Evolutionary conservation across 257 asterid species (phyloP), one percentile per base, ranked within the genome.

Genomic region (Petunia secreta): DNA sequence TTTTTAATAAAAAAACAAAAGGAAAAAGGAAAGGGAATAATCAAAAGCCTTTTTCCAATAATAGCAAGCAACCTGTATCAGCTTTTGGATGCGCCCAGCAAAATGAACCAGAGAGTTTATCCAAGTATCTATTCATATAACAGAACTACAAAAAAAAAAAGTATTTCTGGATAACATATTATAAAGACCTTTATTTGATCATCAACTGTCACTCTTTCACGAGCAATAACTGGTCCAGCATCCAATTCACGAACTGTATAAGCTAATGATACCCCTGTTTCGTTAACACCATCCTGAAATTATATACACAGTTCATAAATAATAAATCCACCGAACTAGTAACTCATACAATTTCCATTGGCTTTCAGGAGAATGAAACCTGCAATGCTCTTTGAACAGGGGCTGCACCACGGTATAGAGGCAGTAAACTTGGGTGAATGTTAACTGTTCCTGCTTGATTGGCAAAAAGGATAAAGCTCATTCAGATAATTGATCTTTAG

Each of bases 371-470:
- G 63, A 76, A 80, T 36, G 68, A 39, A 73, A 93, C 99, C 97
- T 91, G 96, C 84, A 95, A 83, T 59, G 99, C 96, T 83, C 99
- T 91, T 89, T 95, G 99, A 84, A 95, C 98, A 80, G 99, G 99
- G 5, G 99, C 98, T 3, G 99, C 99, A 50, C 99, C 99, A 82
- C 99, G 97, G 84, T 93, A 95, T 54, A 95, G 84, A 81, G 99
- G 99, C 80, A 95, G 92, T 88, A 93, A 87, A 81, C 97, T 93
- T 53, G 99, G 98, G 80, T 95, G 98, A 78, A 95, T 90, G 81
- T 95, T 95, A 79, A 95, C 95, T 13, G 98, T 95, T 81, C 99
- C 98, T 94, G 83, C 75, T 89, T 85, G 83, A 85, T 55, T 64
- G 81, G 80, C 63, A 64, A 80, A 87, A 83, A 73, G 62, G 52